phyloP scores from a whole-genome alignment of 75 land plant species.

The Pinus taeda region DNA sequence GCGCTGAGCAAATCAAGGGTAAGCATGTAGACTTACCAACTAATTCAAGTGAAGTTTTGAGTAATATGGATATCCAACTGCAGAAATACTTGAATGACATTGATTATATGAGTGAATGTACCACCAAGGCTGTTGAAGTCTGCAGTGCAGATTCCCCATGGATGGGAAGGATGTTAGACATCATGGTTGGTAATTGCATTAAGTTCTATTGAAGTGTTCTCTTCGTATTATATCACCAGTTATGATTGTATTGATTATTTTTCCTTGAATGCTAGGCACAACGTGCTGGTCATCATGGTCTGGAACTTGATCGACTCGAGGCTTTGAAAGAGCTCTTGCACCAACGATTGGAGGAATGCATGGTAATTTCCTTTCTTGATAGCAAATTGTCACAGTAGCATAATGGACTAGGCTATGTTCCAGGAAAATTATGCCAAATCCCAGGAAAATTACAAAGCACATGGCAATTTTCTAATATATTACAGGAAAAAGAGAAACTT shows the following conservation, averaged over 20 bases:
- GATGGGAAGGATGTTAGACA: constrained; percentile 9
- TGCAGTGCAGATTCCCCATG: constrained; percentile 10
- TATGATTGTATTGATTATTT: neutral
- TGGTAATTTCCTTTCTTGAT: neutral
- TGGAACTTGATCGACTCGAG: constrained; percentile 1
- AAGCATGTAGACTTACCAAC: constrained; percentile 4
- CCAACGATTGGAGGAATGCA: neutral
- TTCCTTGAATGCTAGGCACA: constrained; percentile 4
- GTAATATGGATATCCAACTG: neutral
- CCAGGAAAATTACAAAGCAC: neutral
- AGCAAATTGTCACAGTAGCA: neutral
- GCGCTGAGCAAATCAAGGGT: neutral
- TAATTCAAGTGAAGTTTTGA: neutral
- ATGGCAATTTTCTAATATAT: neutral
- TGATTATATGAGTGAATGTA: neutral
- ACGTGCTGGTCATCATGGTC: constrained; percentile 4
- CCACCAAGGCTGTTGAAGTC: neutral
- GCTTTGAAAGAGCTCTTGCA: neutral
- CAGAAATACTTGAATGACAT: constrained; percentile 10
- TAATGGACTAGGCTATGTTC: neutral
- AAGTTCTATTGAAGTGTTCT: neutral
- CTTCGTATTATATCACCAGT: neutral
- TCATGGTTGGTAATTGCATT: constrained; percentile 9
- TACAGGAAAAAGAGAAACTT: constrained; percentile 3
- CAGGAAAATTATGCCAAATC: neutral